Evolutionary conservation across 2,329 filamentous ascomycete genomes (phyloP), one percentile per base, ranked within the genome.

Genomic region (Alternaria sp.): DNA sequence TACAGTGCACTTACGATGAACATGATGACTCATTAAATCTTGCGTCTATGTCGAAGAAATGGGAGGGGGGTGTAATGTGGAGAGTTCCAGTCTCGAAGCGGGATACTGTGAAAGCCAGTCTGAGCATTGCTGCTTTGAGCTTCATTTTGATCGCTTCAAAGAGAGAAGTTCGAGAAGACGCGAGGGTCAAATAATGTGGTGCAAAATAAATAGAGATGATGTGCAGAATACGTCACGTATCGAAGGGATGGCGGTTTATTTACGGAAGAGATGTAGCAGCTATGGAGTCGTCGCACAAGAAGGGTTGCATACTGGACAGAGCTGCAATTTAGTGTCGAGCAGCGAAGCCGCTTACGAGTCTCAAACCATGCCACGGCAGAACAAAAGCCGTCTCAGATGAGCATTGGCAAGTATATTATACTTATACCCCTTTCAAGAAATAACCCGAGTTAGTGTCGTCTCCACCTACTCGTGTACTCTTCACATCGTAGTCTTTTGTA

Each of bases 401-500:
- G 2, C 7, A 32, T 12, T 32, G 0, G n/a, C 28, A 20, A 4
- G 14, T 20, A 20, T 20, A 16, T 16, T 32, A 5, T 34, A 4
- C 20, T 24, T 49, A 49, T 30, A 49, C 16, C n/a, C 30, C 22
- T 14, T 49, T 36, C 7, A 24, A 20, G 14, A 34, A 38, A 9
- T 36, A 24, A 20, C 26, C 14, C 30, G 32, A 49, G 46, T 20
- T 49, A 12, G 16, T 12, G 12, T 34, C 14, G n/a, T 22, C 32
- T 16, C 18, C 20, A 7, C 14, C 46, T 20, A 34, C 16, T 14
- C 20, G 7, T 36, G 30, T 36, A n/a, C 30, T 49, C 46, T 36
- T 49, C 14, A 49, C 46, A 49, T 49, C 46, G n/a, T 49, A 49
- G 24, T 49, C 46, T 6, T 24, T 49, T 20, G 46, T 49, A 36